phyloP scores from a whole-genome alignment of 1,139 yeast genomes.

The Pichia sp. region DNA sequence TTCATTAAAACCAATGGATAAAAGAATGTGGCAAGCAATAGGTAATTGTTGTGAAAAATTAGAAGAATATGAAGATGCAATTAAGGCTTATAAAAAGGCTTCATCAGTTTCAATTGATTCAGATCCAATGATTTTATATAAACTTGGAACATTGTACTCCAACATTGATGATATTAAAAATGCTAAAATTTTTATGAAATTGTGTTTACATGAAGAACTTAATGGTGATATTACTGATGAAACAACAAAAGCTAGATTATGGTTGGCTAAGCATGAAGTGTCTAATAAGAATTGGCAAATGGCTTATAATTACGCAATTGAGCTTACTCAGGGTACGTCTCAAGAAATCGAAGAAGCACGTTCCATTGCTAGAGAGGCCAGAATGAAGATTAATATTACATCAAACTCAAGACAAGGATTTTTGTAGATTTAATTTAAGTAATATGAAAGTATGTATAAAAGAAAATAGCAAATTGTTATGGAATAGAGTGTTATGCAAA shows the following conservation, averaged over 20 bases:
- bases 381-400: slow-evolving; percentile 25
- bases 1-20: slow-evolving; percentile 79
- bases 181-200: slow-evolving; percentile 62
- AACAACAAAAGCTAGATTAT: slow-evolving; percentile 73
- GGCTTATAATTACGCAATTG: slow-evolving; percentile 72
- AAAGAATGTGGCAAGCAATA: slow-evolving; percentile 94
- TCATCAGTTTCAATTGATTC: slow-evolving; percentile 39
- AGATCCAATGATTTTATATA: slow-evolving; percentile 48
- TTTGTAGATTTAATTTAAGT: neutral
- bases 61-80: slow-evolving; percentile 59
- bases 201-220: slow-evolving; percentile 63
- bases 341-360: slow-evolving; percentile 89
- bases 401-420: slow-evolving; percentile 1
- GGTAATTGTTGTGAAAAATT: slow-evolving; percentile 87
- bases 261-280: slow-evolving; percentile 76
- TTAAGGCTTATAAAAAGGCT: slow-evolving; percentile 54
- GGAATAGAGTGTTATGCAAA: neutral
- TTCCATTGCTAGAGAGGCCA: slow-evolving; percentile 69
- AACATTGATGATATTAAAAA: slow-evolving; percentile 45
- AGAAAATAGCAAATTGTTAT: neutral
- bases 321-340: slow-evolving; percentile 69
- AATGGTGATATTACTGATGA: slow-evolving; percentile 71
- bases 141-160: slow-evolving; percentile 66
- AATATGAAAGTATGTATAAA: neutral
- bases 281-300: slow-evolving; percentile 50